Conservation (phyloP, 257 asterid species). For the Solanum paucissectum region DNA sequence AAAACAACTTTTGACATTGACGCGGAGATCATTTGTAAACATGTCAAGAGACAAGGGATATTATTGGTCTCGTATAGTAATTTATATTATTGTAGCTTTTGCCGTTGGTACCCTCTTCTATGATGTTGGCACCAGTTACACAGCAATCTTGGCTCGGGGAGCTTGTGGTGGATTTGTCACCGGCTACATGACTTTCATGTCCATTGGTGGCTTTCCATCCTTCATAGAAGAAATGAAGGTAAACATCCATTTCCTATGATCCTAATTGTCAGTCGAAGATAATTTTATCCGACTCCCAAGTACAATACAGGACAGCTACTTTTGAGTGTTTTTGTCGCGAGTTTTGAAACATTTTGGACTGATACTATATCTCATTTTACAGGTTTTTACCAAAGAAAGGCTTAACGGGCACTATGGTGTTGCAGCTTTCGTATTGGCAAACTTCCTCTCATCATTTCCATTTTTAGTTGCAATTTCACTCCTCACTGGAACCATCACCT, state of each 20-base stretch:
- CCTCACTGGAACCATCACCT: conserved; percentile 58
- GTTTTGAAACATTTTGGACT: not conserved
- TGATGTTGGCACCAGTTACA: conserved; percentile 78
- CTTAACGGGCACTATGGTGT: conserved; percentile 85
- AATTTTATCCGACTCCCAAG: not conserved
- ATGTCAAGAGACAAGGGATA: conserved; percentile 81
- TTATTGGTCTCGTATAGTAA: conserved; percentile 76
- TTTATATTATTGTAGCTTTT: conserved; percentile 55
- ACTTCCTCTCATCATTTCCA: conserved; percentile 78
- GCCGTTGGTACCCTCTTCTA: conserved; percentile 84
- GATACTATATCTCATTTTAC: not conserved
- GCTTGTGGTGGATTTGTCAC: conserved; percentile 91
- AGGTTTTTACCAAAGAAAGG: conserved; percentile 80
- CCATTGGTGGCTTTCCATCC: conserved; percentile 97
- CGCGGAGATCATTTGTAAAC: conserved; percentile 63
- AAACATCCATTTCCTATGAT: not conserved
- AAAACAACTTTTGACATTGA: conserved; percentile 65
- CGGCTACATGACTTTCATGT: conserved; percentile 95
- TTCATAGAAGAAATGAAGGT: conserved; percentile 91
- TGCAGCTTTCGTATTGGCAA: conserved; percentile 60
- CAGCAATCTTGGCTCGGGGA: conserved; percentile 82
- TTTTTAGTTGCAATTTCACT: conserved; percentile 56
- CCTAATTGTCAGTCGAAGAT: not conserved
- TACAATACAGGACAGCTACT: not conserved
- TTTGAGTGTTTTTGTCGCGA: not conserved